Evolutionary conservation across 2,329 filamentous ascomycete species (phyloP), one percentile per base, ranked within the genome.

Genomic region (Hymenoscyphus infarciens): DNA sequence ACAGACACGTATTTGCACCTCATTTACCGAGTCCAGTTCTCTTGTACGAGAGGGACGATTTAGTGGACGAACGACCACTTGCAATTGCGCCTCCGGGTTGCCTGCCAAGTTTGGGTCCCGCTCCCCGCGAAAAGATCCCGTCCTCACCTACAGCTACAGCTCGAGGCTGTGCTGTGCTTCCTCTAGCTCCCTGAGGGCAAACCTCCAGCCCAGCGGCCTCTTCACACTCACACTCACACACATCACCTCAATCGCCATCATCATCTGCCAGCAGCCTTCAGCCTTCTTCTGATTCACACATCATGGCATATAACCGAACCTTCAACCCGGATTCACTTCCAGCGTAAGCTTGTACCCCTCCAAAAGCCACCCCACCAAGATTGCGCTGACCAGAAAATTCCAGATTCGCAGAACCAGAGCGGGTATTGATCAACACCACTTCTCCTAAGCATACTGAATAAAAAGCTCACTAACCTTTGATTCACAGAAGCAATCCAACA

Each of bases 321-420:
- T 95, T 92, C 80, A 96, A 99, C 77, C 93, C 93, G 38, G 94
- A 99, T 81, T 91, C 92, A 75, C 86, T 99, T 67, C 94, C 94
- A 74, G 92, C 92, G 90, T 95, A 83, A 79, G 88, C 15, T 52
- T 35, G 25, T n/a, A n/a, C 63, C 65, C 66, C 59, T 39, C 45
- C 45, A 31, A 29, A 25, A 15, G 4, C 56, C 68, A 52, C 15
- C 22, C 42, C 59, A n/a, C 22, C 16, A 25, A 15, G 10, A 19
- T 11, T 25, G 16, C 13, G 57, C 57, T 60, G 57, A 60, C 57
- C 29, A 54, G 13, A 54, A 55, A 61, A 59, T 63, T 56, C 59
- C 68, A 83, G 81, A 68, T 83, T 83, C 69, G 80, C 81, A 67
- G 80, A 83, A 70, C 81, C 81, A 57, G 81, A 83, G 65, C 68